phyloP scores from a whole-genome alignment of 306 rosid species.

The Citrullus amarus region DNA sequence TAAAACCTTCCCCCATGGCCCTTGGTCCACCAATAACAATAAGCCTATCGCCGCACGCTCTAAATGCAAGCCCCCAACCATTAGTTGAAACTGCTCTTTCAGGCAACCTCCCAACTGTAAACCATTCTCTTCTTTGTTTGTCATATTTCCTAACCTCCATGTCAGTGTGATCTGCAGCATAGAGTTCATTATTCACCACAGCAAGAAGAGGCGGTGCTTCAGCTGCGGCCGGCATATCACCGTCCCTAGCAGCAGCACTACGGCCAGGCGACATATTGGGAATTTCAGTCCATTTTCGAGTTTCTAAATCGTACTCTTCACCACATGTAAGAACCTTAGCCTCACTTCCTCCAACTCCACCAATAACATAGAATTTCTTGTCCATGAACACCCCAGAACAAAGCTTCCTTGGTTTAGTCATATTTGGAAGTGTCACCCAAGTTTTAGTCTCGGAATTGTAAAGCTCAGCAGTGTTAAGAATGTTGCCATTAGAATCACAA shows the following conservation, averaged over 20 bases:
- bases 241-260: conserved; percentile 25
- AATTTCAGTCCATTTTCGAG: conserved; percentile 59
- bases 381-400: conserved; percentile 93
- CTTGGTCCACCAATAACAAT: conserved; percentile 87
- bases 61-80: conserved; percentile 96
- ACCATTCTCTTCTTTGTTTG: conserved; percentile 39
- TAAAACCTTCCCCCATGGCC: conserved; percentile 54
- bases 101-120: conserved; percentile 63
- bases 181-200: conserved; percentile 64
- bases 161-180: conserved; percentile 79
- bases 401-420: conserved; percentile 79
- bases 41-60: conserved; percentile 81
- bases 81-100: conserved; percentile 70
- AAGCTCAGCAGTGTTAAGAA: conserved; percentile 60
- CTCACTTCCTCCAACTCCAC: conserved; percentile 75
- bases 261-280: conserved; percentile 92
- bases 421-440: conserved; percentile 57
- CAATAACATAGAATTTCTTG: conserved; percentile 62
- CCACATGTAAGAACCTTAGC: conserved; percentile 61
- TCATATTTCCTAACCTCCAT: conserved; percentile 79
- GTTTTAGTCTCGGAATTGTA: conserved; percentile 74
- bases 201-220: conserved; percentile 93
- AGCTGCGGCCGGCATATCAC: conserved; percentile 49
- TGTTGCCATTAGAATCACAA: conserved; percentile 64
- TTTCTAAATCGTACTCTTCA: conserved; percentile 61